Percentiles rank a stretch among this genome's conserved stretches.
Conservation (phyloP, 176 grass and related monocot genomes). For the Aegilops speltoides region DNA sequence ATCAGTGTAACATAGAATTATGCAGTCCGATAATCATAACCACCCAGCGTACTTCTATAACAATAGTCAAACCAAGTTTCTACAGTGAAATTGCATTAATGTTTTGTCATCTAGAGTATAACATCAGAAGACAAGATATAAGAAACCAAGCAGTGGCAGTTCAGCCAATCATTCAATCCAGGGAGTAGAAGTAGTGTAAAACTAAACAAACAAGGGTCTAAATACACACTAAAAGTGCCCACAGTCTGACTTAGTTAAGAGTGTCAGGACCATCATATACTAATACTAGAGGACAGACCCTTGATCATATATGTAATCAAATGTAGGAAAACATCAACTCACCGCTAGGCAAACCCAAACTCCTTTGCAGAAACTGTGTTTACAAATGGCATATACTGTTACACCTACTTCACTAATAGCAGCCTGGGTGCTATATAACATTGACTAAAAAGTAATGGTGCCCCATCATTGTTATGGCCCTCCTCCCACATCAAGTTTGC, state of each 20-base stretch:
- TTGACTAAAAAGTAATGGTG: background rate
- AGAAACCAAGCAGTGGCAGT: background rate
- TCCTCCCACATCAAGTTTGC: background rate
- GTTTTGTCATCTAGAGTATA: background rate
- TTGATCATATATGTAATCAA: background rate
- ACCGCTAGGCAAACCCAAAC: background rate
- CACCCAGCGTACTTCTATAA: background rate
- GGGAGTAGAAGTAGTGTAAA: background rate
- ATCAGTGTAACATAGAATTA: background rate
- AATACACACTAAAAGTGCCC: background rate
- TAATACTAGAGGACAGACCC: background rate
- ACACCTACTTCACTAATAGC: constrained; percentile 8
- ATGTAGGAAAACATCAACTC: background rate
- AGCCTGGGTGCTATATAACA: background rate
- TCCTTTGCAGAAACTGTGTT: background rate
- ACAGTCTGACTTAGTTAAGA: background rate
- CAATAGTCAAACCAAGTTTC: background rate
- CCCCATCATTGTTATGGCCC: background rate
- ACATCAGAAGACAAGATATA: constrained; percentile 16
- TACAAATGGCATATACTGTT: background rate
- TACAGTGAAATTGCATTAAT: background rate
- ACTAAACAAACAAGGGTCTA: background rate
- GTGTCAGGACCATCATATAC: background rate
- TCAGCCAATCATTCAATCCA: background rate
- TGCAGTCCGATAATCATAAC: background rate